These are phyloP conservation scores for Chloranthus sessilifolius DNA, from an alignment of 164 flowering plant genomes.

Conservation along the genomic window DNA sequence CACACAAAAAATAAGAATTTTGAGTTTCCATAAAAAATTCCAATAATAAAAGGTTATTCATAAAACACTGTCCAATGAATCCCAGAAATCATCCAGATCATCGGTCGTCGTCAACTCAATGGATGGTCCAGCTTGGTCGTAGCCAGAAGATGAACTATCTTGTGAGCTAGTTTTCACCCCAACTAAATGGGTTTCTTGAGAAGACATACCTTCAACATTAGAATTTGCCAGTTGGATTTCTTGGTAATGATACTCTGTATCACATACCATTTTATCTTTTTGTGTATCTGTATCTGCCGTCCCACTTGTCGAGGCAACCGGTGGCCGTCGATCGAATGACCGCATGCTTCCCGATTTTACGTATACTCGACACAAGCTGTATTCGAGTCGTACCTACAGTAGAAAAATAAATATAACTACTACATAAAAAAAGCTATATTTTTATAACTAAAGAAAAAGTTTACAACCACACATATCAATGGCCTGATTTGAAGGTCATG, in stretches of 20 bases:
- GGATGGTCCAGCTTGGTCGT: slow-evolving; percentile 7
- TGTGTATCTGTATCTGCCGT: neutral
- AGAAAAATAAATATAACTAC: no score
- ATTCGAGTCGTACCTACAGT: slow-evolving; percentile 53
- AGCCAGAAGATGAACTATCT: slow-evolving; percentile 27
- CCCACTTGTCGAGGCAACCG: slow-evolving; percentile 6
- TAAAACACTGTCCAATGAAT: slow-evolving; percentile 9
- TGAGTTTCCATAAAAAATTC: no score
- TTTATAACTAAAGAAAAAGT: no score
- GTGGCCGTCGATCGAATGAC: slow-evolving; percentile 69
- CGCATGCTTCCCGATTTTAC: slow-evolving; percentile 45
- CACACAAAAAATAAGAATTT: no score
- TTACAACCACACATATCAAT: no score
- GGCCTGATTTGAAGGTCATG: no score
- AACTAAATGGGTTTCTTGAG: slow-evolving; percentile 8
- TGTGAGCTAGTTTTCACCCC: slow-evolving; percentile 20
- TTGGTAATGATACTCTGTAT: neutral
- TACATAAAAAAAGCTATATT: no score
- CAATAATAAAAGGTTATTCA: neutral
- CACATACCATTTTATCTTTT: neutral
- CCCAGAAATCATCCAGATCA: slow-evolving; percentile 18
- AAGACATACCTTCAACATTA: neutral
- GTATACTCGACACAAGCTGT: slow-evolving; percentile 58
- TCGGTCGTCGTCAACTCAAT: slow-evolving; percentile 14
- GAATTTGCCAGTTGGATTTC: neutral